Conservation (phyloP, 139 green algal species). For the Pseudopediastrum boryanum region DNA sequence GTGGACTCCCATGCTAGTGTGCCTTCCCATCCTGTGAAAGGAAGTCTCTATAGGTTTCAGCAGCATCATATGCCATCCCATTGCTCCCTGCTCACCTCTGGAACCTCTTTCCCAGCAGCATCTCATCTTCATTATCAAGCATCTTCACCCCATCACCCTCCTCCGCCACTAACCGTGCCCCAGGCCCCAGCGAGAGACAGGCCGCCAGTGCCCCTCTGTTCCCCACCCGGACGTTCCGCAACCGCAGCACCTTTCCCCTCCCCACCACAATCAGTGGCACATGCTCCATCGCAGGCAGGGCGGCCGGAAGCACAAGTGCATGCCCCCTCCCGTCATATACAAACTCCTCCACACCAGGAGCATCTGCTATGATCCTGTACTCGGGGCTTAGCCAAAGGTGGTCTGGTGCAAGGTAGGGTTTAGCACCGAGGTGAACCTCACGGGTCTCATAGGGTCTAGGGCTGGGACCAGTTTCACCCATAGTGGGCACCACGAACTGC, state of each 20-base stretch:
- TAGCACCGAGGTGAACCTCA: constrained; percentile 43
- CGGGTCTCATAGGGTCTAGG: constrained; percentile 33
- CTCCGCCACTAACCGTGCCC: constrained; percentile 48
- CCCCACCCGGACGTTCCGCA: constrained; percentile 83
- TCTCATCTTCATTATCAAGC: constrained; percentile 18
- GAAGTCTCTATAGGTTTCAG: too few relatives aligned
- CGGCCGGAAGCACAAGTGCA: constrained; percentile 66
- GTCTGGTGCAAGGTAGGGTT: constrained; percentile 40
- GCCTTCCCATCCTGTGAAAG: too few relatives aligned
- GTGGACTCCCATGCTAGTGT: too few relatives aligned
- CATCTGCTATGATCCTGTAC: constrained; percentile 85
- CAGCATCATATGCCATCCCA: too few relatives aligned
- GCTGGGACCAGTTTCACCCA: constrained; percentile 22
- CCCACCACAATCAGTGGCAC: constrained; percentile 90
- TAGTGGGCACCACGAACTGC: constrained; percentile 75
- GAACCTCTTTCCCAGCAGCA: constrained; percentile 9
- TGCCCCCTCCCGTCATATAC: constrained; percentile 79
- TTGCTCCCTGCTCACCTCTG: constrained; percentile 12
- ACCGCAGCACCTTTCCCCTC: constrained; percentile 63
- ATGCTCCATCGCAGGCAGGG: constrained; percentile 55
- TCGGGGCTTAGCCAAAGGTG: constrained; percentile 87
- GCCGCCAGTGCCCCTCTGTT: constrained; percentile 70
- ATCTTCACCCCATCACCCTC: constrained; percentile 51
- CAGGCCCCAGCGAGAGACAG: constrained; percentile 71
- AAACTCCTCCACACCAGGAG: constrained; percentile 48